Evolutionary conservation across 2,329 filamentous ascomycete genomes (phyloP).

Genomic region (Fusarium musae): DNA sequence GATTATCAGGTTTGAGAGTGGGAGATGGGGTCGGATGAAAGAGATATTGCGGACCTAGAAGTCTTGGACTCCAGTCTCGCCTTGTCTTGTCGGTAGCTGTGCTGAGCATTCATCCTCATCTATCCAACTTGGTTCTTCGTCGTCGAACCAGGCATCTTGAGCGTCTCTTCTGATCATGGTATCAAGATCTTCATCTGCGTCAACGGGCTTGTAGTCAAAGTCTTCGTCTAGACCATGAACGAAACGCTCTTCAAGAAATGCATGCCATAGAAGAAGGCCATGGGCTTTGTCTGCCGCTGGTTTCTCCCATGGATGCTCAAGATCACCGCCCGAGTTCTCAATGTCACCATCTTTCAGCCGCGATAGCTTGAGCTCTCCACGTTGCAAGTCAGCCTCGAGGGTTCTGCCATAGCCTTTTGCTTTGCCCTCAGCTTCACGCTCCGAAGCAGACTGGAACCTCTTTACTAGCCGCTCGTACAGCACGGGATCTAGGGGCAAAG

Average conservation of each 20-base stretch:
- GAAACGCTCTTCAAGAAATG: slow-evolving; percentile 79
- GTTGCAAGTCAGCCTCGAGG: slow-evolving; percentile 79
- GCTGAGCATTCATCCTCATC: slow-evolving; percentile 50
- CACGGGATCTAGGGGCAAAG: slow-evolving; percentile 70
- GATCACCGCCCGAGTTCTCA: slow-evolving; percentile 38
- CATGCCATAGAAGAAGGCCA: slow-evolving; percentile 74
- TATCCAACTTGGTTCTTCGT: slow-evolving; percentile 77
- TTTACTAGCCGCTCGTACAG: slow-evolving; percentile 85
- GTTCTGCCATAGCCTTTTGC: slow-evolving; percentile 82
- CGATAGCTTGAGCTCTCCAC: slow-evolving; percentile 81
- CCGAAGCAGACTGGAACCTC: slow-evolving; percentile 76
- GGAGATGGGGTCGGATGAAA: neutral
- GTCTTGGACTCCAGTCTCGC: slow-evolving; percentile 79
- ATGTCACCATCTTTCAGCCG: slow-evolving; percentile 47
- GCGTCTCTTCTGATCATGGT: slow-evolving; percentile 67
- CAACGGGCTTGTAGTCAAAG: slow-evolving; percentile 79
- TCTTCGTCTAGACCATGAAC: slow-evolving; percentile 79
- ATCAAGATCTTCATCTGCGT: slow-evolving; percentile 78
- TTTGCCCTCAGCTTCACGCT: slow-evolving; percentile 78
- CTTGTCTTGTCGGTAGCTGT: slow-evolving; percentile 47
- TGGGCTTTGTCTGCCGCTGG: slow-evolving; percentile 64
- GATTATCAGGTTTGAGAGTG: neutral
- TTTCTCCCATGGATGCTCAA: slow-evolving; percentile 53
- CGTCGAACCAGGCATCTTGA: slow-evolving; percentile 83
- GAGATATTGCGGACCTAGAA: slow-evolving; percentile 59